A percentile compares a stretch with the other conserved stretches of the same genome.
These are phyloP conservation scores for Aspergillus carlsbadensis DNA, from an alignment of 495 filamentous ascomycete species.

Conservation along the genomic window DNA sequence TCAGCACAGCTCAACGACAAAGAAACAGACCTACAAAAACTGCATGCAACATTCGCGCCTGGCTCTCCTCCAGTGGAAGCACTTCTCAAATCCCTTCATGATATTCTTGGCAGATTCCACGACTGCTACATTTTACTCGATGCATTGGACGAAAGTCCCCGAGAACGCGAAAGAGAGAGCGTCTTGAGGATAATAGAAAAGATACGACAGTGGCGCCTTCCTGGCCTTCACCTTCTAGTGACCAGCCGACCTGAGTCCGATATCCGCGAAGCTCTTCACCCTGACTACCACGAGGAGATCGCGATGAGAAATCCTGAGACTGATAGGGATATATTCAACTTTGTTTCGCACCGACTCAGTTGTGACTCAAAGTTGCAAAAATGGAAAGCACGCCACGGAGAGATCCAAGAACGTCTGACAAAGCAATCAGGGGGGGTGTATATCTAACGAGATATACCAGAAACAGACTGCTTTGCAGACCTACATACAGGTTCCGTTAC, in stretches of 20 bases:
- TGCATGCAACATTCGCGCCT: neutral
- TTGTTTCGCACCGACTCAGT: constrained; percentile 27
- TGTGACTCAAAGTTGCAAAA: constrained; percentile 26
- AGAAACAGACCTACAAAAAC: neutral
- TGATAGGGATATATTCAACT: constrained; percentile 31
- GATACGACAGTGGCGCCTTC: neutral
- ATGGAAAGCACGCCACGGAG: constrained; percentile 25
- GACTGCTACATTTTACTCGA: neutral
- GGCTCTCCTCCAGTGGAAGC: neutral
- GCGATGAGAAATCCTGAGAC: constrained; percentile 25
- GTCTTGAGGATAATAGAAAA: neutral
- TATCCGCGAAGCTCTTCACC: constrained; percentile 29
- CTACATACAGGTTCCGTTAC: constrained; percentile 36
- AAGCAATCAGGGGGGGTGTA: constrained; percentile 36
- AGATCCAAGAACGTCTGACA: constrained; percentile 26
- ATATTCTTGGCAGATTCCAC: neutral
- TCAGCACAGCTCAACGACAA: neutral
- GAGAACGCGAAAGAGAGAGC: neutral
- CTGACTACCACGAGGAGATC: constrained; percentile 14
- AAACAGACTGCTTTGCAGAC: constrained; percentile 9
- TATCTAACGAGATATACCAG: constrained; percentile 6
- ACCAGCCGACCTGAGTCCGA: constrained; percentile 19
- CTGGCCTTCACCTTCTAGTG: neutral
- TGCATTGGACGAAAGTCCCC: neutral
- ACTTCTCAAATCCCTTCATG: neutral